Base-by-base conservation (phyloP, 2,329 filamentous ascomycete genomes). In the Seiridium unicorne region DNA sequence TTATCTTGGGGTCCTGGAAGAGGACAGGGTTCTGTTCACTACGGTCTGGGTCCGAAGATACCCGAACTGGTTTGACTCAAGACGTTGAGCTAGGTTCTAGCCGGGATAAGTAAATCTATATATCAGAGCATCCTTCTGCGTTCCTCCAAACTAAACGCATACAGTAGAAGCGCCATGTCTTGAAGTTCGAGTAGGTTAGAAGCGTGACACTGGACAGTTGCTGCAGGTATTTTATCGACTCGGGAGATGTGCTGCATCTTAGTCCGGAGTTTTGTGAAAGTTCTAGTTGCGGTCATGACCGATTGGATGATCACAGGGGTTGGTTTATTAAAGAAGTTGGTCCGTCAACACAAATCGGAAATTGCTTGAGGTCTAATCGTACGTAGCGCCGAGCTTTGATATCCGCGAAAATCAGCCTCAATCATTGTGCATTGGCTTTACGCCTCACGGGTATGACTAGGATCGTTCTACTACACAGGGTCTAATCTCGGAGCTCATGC, bases 11-110 rank as follows among this genome's bases (percentile, higher is more conserved):
- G 1, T 69, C 71, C 5, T 65, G 65, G 59, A 80, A 80, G 3
- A 80, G 64, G 1, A 80, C 71, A 0, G 78, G 78, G 40, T 80
- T 80, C 61, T 80, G 78, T 47, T 78, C 78, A 63, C 78, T 80
- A 11, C 76, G 72, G 26, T 70, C 67, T 4, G 69, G 60, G 59
- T 78, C 78, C 8, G 71, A 72, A 0, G 77, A 77, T 1, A 79
- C 71, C 55, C 71, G 77, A 0, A 65, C 54, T 0, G 77, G 72
- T 0, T 62, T 44, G 0, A 66, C 64, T 77, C 77, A 80, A 3
- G 62, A 51, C 0, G 55, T 57, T 0, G 71, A 60, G 0, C 70
- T 73, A 0, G 70, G 65, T 2, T 62, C 64, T 1, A 76, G 65
- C 5, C 76, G 74, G 10, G 78, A 77, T 0, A 77, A 64, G 60